Percentiles rank a stretch among this genome's conserved stretches.
These are phyloP conservation scores for Penicillium verhagenii DNA, from an alignment of 495 filamentous ascomycete genomes.

Conservation along the genomic window DNA sequence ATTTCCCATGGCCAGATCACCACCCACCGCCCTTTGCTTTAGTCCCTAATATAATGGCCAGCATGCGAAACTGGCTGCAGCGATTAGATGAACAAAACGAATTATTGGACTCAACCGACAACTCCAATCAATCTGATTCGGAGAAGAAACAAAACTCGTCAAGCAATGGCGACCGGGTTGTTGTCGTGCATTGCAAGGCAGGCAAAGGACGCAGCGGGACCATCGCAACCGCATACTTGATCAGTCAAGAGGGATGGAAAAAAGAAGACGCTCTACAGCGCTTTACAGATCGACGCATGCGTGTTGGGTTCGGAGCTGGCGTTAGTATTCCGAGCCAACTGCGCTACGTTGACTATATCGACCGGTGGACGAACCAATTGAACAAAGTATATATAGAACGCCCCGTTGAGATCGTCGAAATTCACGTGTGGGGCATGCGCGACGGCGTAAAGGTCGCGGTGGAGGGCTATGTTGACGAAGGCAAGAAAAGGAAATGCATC, in stretches of 20 bases:
- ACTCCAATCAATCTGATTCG: slow-evolving; percentile 13
- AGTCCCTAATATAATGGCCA: slow-evolving; percentile 82
- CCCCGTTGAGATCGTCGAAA: slow-evolving; percentile 77
- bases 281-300: slow-evolving; percentile 88
- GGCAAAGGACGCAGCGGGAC: slow-evolving; percentile 95
- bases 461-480: slow-evolving; percentile 83
- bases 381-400: slow-evolving; percentile 81
- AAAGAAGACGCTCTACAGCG: slow-evolving; percentile 71
- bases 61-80: slow-evolving; percentile 84
- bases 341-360: slow-evolving; percentile 86
- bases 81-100: slow-evolving; percentile 45
- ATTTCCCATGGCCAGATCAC: slow-evolving; percentile 96
- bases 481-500: slow-evolving; percentile 78
- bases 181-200: slow-evolving; percentile 95
- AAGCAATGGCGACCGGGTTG: slow-evolving; percentile 63
- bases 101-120: slow-evolving; percentile 11
- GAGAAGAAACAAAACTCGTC: neutral
- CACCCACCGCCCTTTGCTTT: slow-evolving; percentile 92
- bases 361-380: slow-evolving; percentile 71
- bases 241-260: slow-evolving; percentile 85
- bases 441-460: slow-evolving; percentile 86
- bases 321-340: slow-evolving; percentile 93
- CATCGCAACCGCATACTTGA: slow-evolving; percentile 80
- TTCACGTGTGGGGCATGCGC: slow-evolving; percentile 86
- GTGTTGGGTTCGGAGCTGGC: slow-evolving; percentile 80